A percentile compares a stretch with the other conserved stretches of the same genome.
These are phyloP conservation scores for Eucalyptus tenuipes DNA, from an alignment of 345 rosid species.

Conservation along the genomic window DNA sequence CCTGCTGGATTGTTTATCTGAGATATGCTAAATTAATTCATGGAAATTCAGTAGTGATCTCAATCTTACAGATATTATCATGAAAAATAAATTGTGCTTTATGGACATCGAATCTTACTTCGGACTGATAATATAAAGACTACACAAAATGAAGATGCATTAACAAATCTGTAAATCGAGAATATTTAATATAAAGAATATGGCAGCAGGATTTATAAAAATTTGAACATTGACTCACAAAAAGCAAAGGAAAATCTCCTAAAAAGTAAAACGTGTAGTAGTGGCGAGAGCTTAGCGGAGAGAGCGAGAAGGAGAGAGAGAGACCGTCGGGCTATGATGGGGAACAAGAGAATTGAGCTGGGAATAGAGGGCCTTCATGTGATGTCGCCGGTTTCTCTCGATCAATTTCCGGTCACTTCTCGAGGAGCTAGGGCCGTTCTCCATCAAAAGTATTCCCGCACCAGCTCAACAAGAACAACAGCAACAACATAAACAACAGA, in stretches of 20 bases:
- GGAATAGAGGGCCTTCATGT: slow-evolving; percentile 30
- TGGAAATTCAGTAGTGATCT: background rate
- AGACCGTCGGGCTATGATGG: slow-evolving; percentile 21
- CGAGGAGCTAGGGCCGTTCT: slow-evolving; percentile 14
- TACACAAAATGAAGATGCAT: background rate
- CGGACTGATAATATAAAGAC: background rate
- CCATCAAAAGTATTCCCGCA: slow-evolving; percentile 4
- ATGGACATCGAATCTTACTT: background rate
- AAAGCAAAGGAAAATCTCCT: background rate
- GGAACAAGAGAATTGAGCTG: slow-evolving; percentile 35
- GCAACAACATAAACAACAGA: background rate
- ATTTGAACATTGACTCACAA: background rate
- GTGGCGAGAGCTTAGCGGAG: background rate
- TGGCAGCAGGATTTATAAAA: background rate
- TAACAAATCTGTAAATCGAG: background rate
- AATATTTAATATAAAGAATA: background rate
- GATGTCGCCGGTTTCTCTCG: slow-evolving; percentile 25
- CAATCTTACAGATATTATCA: background rate
- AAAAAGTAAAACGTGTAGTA: background rate
- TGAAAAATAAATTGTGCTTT: background rate
- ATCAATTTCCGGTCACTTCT: slow-evolving; percentile 20
- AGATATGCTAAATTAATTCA: slow-evolving; percentile 23
- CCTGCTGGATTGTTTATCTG: slow-evolving; percentile 11
- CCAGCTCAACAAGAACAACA: background rate
- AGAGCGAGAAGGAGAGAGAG: slow-evolving; percentile 1